These are phyloP conservation scores for Puccinia sorghi DNA, from an alignment of 1,284 basidiomycete genomes.

Conservation along the genomic window DNA sequence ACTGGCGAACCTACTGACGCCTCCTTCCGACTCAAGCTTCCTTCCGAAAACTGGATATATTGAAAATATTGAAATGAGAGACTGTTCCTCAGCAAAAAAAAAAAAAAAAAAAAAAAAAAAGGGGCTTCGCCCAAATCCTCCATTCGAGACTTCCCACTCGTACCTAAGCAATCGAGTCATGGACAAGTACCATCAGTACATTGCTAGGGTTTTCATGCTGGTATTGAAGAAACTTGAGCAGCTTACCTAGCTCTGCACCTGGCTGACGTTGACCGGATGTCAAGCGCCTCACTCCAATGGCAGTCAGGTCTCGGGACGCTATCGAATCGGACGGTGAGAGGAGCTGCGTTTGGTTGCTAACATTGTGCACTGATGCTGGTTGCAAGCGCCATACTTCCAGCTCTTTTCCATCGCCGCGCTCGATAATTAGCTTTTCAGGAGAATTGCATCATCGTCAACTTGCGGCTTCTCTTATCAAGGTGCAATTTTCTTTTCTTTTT, in stretches of 20 bases:
- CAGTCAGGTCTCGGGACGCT: neutral
- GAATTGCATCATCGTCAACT: neutral
- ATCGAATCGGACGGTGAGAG: neutral
- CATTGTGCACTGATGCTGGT: neutral
- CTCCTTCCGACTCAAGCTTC: neutral
- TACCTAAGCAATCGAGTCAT: neutral
- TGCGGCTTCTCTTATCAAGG: no score
- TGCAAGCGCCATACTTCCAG: constrained; percentile 31
- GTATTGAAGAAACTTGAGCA: neutral
- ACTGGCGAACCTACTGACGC: neutral
- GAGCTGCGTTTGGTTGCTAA: neutral
- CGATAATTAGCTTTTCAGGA: constrained; percentile 26
- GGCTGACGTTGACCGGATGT: neutral
- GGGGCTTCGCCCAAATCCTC: neutral
- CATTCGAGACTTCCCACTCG: neutral
- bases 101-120: no score
- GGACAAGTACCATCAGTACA: neutral
- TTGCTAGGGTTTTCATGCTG: neutral
- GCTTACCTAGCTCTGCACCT: neutral
- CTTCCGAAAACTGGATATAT: neutral
- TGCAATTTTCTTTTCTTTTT: no score
- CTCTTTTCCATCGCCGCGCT: constrained; percentile 32
- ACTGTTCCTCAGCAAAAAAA: no score
- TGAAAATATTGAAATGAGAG: neutral
- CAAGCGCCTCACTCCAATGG: neutral